Percentiles rank a stretch among this genome's conserved stretches.
These are phyloP conservation scores for Leishmania tarentolae DNA, from an alignment of 208 protist species.

Conservation along the genomic window DNA sequence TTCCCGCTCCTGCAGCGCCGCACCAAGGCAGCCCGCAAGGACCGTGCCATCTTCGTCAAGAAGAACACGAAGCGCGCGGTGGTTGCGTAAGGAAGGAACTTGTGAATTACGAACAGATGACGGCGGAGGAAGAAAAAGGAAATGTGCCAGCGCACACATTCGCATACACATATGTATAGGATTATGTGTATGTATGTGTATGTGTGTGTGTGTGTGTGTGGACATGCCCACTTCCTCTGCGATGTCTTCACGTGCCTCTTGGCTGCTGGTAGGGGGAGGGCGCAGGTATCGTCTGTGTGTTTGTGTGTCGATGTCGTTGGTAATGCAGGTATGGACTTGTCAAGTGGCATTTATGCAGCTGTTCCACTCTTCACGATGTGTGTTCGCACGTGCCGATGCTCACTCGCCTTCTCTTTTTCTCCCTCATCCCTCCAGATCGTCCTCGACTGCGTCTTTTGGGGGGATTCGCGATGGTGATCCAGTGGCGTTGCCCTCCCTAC, in stretches of 20 bases:
- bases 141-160: background rate
- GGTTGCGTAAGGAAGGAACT: conserved; percentile 45
- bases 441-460: background rate
- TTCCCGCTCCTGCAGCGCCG: conserved; percentile 96
- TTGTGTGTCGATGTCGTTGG: background rate
- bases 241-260: background rate
- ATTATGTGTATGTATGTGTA: background rate
- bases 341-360: background rate
- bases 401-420: background rate
- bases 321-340: background rate
- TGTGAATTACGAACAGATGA: background rate
- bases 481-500: background rate
- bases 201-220: background rate
- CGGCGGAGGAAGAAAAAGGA: background rate
- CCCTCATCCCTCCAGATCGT: background rate
- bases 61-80: conserved; percentile 84
- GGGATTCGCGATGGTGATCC: background rate
- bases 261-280: background rate
- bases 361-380: background rate
- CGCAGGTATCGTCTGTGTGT: background rate
- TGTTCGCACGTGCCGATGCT: background rate
- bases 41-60: conserved; percentile 84
- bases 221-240: background rate
- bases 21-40: conserved; percentile 73
- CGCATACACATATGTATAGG: too few relatives aligned